These are phyloP conservation scores for Cutaneotrichosporon sp. DNA, from an alignment of 1,284 basidiomycete species.

Conservation along the genomic window DNA sequence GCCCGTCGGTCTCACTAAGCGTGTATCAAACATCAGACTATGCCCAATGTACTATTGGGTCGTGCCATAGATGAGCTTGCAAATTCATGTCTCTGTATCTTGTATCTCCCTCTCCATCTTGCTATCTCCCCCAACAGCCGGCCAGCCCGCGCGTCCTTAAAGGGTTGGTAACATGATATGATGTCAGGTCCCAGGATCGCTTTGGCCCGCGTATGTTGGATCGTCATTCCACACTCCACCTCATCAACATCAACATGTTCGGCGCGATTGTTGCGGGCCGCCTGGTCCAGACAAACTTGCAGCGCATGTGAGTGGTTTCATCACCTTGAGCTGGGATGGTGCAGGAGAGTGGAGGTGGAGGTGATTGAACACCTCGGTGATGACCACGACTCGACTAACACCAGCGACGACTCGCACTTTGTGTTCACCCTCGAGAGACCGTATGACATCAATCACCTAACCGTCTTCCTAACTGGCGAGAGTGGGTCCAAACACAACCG, in stretches of 20 bases:
- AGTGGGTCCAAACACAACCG: conserved; percentile 55
- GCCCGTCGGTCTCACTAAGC: too few relatives aligned
- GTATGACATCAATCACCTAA: conserved; percentile 80
- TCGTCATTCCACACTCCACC: background rate
- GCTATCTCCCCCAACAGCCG: too few relatives aligned
- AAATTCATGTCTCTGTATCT: too few relatives aligned
- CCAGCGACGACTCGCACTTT: conserved; percentile 72
- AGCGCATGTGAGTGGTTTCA: conserved; percentile 43
- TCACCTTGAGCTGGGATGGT: background rate
- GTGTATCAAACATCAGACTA: too few relatives aligned
- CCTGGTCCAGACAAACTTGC: conserved; percentile 53
- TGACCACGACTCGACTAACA: conserved; percentile 3
- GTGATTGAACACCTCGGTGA: background rate
- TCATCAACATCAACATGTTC: conserved; percentile 40
- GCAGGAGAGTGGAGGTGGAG: background rate
- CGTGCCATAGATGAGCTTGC: too few relatives aligned
- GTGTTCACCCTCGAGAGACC: conserved; percentile 75
- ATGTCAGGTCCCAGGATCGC: background rate
- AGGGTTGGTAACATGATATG: background rate
- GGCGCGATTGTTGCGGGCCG: conserved; percentile 53
- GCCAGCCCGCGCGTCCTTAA: too few relatives aligned
- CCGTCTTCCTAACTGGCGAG: conserved; percentile 80
- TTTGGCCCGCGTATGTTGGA: background rate
- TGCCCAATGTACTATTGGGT: too few relatives aligned
- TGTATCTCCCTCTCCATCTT: too few relatives aligned